Evolutionary conservation across 495 filamentous ascomycete species (phyloP), one percentile per base, ranked within the genome.

Genomic region (Penicillium cinerascens): DNA sequence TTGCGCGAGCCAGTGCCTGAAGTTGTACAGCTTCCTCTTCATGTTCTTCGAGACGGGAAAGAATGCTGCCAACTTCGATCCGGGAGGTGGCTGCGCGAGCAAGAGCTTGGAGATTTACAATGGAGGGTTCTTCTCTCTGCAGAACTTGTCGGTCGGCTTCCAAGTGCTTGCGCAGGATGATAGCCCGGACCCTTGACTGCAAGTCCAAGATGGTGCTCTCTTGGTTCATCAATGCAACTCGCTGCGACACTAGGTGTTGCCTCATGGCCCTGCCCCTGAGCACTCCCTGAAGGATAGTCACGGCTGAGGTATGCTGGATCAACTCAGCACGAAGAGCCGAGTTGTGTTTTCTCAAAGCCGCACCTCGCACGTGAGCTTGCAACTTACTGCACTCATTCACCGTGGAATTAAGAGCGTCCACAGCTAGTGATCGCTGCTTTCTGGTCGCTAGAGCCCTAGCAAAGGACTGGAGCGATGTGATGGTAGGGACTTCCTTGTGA

Each of bases 31-130:
- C 71, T 53, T 86, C 81, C 25, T 88, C 84, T 58, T 97, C 91
- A 42, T 87, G 79, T 23, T 88, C 85, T 42, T 96, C 91, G 0
- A 99, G 80, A 52, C 87, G 74, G 23, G 76, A 77, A 7, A 97
- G 80, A 11, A 90, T 73, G 22, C 69, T 77, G 13, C 87, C 91
- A 36, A 96, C 74, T n/a, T 84, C 69, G 33, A 78, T 82, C 35
- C 93, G 82, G 4, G 87, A 70, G 23, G 93, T 69, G 71, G 92
- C 87, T 2, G 88, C 91, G 39, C 93, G 83, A 39, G 79, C 76
- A 23, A 80, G 75, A 9, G 87, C 80, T 66, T 99, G 93, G 8
- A 96, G 74, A 9, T 78, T 66, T 8, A 73, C 78, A 52, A 96
- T 83, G 4, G 69, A 61, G 3, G 71, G 51, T 9, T 78, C 76